Evolutionary conservation across 345 rosid genomes (phyloP), one percentile per base, ranked within the genome.

Genomic region (Ceriops zippeliana): DNA sequence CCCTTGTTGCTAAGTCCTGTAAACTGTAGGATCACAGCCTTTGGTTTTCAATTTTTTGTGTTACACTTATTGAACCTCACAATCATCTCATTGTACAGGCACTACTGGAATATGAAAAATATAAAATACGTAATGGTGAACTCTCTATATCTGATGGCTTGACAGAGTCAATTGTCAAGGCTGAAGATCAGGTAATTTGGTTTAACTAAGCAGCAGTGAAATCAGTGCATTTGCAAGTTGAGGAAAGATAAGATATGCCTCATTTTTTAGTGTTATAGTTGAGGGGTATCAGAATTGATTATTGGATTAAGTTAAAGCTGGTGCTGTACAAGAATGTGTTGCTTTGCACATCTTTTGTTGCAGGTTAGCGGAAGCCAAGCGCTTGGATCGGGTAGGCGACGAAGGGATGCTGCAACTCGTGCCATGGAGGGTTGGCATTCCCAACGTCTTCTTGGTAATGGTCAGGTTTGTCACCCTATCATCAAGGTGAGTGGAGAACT

Each of bases 371-470:
- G 75, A 67, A 76, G 69, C 67, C 72, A 71, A 62, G 75, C 72
- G 56, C 66, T 67, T 51, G 75, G 68, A 62, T 66, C 79, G 5
- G 79, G 75, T 27, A 61, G 79, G 68, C 75, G 72, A 46, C 58
- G 75, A 22, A 71, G 79, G 51, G 79, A 76, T 71, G 72, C 79
- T 56, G 79, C 79, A 53, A 74, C 79, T 67, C 79, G 79, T 61
- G 79, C 79, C n/a, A 76, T 76, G 80, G 69, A 76, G 49, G 80
- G 80, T 20, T 76, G 80, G 80, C 80, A 76, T 53, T 76, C 80
- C 52, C 80, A 76, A 46, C 80, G 80, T 20, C 76, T 76, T 62
- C 80, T 71, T 32, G 80, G 65, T 27, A 76, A 76, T 62, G 80
- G 80, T 32, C 68, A 76, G 73, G 73, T 76, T 71, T 76, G 63